Evolutionary conservation across 2,329 filamentous ascomycete genomes (phyloP).

Genomic region (Exutisphaerella laricina): DNA sequence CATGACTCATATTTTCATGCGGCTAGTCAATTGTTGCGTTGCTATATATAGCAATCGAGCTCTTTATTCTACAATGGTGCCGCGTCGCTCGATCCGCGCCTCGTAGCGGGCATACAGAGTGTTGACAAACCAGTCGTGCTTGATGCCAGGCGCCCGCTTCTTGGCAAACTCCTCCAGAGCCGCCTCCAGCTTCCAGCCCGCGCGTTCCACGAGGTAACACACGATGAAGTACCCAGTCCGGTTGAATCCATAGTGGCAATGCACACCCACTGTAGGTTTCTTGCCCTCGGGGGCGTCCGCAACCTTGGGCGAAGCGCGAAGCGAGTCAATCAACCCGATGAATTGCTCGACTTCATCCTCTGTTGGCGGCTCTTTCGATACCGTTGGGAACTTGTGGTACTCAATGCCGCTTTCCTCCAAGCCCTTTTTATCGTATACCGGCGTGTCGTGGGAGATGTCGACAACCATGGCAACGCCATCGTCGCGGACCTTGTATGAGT

Average conservation of each 20-base stretch:
- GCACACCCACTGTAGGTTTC: slow-evolving; percentile 61
- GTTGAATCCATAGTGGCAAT: slow-evolving; percentile 96
- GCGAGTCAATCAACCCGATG: slow-evolving; percentile 51
- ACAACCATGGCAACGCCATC: slow-evolving; percentile 51
- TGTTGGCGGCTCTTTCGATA: slow-evolving; percentile 81
- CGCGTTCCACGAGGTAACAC: slow-evolving; percentile 80
- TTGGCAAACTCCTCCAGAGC: slow-evolving; percentile 73
- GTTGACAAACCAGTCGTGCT: slow-evolving; percentile 84
- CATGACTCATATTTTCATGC: too few relatives aligned
- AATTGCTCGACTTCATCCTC: slow-evolving; percentile 56
- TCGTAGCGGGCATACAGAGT: slow-evolving; percentile 74
- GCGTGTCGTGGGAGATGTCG: slow-evolving; percentile 85
- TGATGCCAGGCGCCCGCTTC: slow-evolving; percentile 73
- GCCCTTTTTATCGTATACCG: slow-evolving; percentile 71
- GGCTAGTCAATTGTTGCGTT: too few relatives aligned
- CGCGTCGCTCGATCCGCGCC: slow-evolving; percentile 23
- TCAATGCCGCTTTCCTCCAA: slow-evolving; percentile 41
- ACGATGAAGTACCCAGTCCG: slow-evolving; percentile 81
- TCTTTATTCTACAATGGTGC: slow-evolving; percentile 15
- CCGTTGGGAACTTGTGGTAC: slow-evolving; percentile 78
- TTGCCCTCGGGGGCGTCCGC: slow-evolving; percentile 35
- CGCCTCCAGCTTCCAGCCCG: slow-evolving; percentile 64
- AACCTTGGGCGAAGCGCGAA: slow-evolving; percentile 33
- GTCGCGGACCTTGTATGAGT: slow-evolving; percentile 54
- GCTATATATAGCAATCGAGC: too few relatives aligned